These are phyloP conservation scores for Fraxinus angustifolia DNA, from an alignment of 305 asterid genomes.

Conservation along the genomic window DNA sequence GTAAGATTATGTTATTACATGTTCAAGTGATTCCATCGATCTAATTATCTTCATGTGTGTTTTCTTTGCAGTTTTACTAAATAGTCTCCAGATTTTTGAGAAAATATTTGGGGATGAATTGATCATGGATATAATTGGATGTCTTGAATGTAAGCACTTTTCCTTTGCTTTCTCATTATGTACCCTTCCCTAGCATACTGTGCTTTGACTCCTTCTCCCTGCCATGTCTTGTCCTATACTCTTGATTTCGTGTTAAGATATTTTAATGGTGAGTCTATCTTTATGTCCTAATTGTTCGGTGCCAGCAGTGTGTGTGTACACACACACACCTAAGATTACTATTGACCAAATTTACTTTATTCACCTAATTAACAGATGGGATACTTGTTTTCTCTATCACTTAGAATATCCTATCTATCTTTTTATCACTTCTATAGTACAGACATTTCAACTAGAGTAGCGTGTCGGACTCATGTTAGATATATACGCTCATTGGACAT, in stretches of 20 bases:
- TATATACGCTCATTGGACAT: not conserved
- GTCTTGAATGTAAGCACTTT: slow-evolving; percentile 78
- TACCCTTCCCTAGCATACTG: not conserved
- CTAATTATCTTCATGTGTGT: slow-evolving; percentile 20
- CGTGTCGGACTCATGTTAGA: too few species aligned
- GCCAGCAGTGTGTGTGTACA: not conserved
- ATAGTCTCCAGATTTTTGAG: slow-evolving; percentile 82
- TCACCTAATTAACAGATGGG: not conserved
- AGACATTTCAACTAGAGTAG: too few species aligned
- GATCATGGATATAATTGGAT: slow-evolving; percentile 88
- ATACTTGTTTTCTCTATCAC: not conserved
- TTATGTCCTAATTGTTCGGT: not conserved
- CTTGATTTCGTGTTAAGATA: not conserved
- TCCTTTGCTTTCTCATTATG: not conserved
- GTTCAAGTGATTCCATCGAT: not conserved
- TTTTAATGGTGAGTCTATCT: not conserved
- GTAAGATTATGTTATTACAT: not conserved
- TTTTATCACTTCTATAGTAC: not conserved
- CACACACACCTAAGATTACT: not conserved
- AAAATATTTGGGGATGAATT: slow-evolving; percentile 88
- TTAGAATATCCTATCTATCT: not conserved
- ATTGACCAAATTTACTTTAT: not conserved
- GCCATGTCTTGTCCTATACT: not conserved
- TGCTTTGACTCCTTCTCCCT: not conserved
- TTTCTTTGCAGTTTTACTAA: slow-evolving; percentile 72